Evolutionary conservation across 192 early-diverging fungal genomes (phyloP).

Genomic region (Diversispora epigaea): DNA sequence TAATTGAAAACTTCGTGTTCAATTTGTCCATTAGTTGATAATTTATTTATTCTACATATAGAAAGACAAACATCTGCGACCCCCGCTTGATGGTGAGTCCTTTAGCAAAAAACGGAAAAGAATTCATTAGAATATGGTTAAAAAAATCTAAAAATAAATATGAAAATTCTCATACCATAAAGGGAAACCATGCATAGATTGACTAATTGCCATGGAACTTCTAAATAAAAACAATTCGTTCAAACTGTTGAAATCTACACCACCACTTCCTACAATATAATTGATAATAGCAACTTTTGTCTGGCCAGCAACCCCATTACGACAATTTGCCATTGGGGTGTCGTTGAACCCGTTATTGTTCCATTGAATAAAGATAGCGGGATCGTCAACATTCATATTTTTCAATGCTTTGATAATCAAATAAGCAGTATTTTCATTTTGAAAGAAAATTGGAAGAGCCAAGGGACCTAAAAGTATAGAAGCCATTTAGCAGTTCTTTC

Average conservation of each 20-base stretch:
- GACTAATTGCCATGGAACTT: constrained; percentile 5
- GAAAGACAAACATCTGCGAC: constrained; percentile 4
- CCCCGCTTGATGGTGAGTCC: constrained; percentile 4
- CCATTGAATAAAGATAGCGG: constrained; percentile 19
- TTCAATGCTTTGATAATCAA: background rate
- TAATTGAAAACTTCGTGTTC: constrained; percentile 10
- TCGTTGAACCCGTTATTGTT: too few species aligned
- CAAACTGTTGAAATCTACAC: background rate
- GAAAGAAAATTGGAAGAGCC: background rate
- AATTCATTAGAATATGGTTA: constrained; percentile 15
- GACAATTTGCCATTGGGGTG: background rate
- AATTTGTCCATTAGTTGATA: constrained; percentile 1
- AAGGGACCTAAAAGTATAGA: constrained; percentile 3
- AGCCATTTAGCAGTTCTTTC: constrained; percentile 7
- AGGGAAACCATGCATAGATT: background rate
- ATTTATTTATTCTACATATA: constrained; percentile 13
- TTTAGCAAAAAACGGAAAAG: constrained; percentile 1
- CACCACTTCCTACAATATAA: constrained; percentile 15
- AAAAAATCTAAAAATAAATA: background rate
- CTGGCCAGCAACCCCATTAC: constrained; percentile 12
- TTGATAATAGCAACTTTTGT: background rate
- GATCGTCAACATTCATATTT: background rate
- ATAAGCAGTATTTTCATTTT: background rate
- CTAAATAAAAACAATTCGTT: constrained; percentile 4
- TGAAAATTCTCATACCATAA: constrained; percentile 20